These are phyloP conservation scores for Hyaloscypha finlandica DNA, from an alignment of 495 filamentous ascomycete species.

Conservation along the genomic window DNA sequence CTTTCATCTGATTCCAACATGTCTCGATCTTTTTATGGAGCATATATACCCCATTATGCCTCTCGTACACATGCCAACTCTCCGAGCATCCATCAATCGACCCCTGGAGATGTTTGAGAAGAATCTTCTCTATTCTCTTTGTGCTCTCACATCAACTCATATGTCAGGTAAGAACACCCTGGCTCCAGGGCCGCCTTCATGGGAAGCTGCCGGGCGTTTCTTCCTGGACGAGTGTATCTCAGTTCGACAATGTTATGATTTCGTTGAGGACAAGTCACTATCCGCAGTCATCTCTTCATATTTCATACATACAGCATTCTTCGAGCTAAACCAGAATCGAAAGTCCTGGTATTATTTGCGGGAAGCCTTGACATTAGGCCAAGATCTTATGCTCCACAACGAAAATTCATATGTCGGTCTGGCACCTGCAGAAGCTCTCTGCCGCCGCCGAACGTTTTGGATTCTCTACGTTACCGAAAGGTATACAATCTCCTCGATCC, in stretches of 20 bases:
- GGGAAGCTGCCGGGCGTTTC: slow-evolving; percentile 38
- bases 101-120: slow-evolving; percentile 35
- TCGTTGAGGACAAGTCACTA: slow-evolving; percentile 36
- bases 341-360: slow-evolving; percentile 64
- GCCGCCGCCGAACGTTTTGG: slow-evolving; percentile 63
- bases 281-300: slow-evolving; percentile 39
- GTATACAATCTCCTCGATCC: slow-evolving; percentile 29
- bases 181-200: slow-evolving; percentile 34
- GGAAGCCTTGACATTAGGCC: slow-evolving; percentile 60
- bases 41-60: slow-evolving; percentile 45
- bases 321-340: slow-evolving; percentile 37
- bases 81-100: slow-evolving; percentile 29
- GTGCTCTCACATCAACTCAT: slow-evolving; percentile 38
- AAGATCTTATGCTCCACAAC: slow-evolving; percentile 60
- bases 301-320: slow-evolving; percentile 38
- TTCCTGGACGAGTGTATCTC: slow-evolving; percentile 40
- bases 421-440: slow-evolving; percentile 48
- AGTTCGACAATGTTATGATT: slow-evolving; percentile 38
- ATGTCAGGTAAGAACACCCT: slow-evolving; percentile 37
- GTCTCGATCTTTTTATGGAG: slow-evolving; percentile 42
- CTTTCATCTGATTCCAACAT: slow-evolving; percentile 38
- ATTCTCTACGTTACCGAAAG: slow-evolving; percentile 63
- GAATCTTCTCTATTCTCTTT: slow-evolving; percentile 39
- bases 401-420: slow-evolving; percentile 52
- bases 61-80: slow-evolving; percentile 37